Conservation (phyloP, 805 yeast genomes). For the Candida arabinofermentans region DNA sequence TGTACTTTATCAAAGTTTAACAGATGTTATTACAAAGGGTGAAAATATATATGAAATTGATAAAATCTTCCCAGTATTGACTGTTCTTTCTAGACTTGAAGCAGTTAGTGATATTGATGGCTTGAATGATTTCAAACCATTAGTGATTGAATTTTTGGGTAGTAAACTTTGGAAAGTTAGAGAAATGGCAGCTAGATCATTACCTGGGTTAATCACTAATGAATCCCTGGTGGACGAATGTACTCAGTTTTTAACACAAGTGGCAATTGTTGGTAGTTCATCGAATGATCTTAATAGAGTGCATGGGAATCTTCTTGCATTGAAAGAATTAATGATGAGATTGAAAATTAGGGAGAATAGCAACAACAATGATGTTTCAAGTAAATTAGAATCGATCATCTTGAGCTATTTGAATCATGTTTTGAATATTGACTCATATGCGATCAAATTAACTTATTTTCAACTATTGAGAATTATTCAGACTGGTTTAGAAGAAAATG, state of each 20-base stretch:
- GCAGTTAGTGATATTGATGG: constrained; percentile 53
- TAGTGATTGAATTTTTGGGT: constrained; percentile 45
- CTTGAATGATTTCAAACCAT: constrained; percentile 46
- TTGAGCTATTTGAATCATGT: constrained; percentile 18
- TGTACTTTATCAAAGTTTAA: constrained; percentile 43
- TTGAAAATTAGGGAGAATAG: constrained; percentile 21
- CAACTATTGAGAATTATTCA: constrained; percentile 10
- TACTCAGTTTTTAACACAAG: constrained; percentile 7
- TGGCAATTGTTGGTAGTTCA: neutral
- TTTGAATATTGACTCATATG: constrained; percentile 14
- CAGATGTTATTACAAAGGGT: constrained; percentile 25
- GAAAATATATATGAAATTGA: constrained; percentile 51
- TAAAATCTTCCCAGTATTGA: constrained; percentile 69
- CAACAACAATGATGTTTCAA: constrained; percentile 17
- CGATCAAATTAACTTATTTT: constrained; percentile 22
- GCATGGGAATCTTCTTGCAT: constrained; percentile 60
- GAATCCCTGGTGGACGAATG: constrained; percentile 31
- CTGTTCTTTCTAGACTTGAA: constrained; percentile 66
- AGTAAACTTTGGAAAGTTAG: constrained; percentile 76
- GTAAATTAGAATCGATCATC: constrained; percentile 28
- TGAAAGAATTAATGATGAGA: constrained; percentile 32
- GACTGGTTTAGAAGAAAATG: constrained; percentile 1
- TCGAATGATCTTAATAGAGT: constrained; percentile 34
- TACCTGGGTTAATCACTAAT: constrained; percentile 45
- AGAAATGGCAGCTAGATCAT: constrained; percentile 76